Evolutionary conservation across 2,329 filamentous ascomycete genomes (phyloP).

Genomic region (Alternaria viburni): DNA sequence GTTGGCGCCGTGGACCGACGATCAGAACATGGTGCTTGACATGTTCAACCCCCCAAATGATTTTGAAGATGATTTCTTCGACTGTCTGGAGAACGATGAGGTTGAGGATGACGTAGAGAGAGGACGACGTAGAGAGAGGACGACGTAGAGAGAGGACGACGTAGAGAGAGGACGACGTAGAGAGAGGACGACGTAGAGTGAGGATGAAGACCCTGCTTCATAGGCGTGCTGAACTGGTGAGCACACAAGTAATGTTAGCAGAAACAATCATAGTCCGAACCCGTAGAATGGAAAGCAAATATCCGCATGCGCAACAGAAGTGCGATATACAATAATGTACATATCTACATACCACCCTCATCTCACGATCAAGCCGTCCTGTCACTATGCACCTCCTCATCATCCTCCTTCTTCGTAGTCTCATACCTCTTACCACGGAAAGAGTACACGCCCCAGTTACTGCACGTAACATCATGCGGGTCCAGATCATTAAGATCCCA

Average conservation of each 20-base stretch:
- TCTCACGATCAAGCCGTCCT: conserved; percentile 29
- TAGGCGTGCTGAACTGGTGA: background rate
- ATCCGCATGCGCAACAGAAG: background rate
- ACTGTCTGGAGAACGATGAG: no score
- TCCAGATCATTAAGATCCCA: conserved; percentile 98
- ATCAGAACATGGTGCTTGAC: conserved; percentile 17
- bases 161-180: no score
- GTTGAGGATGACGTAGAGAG: no score
- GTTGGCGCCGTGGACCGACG: conserved; percentile 21
- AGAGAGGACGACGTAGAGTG: no score
- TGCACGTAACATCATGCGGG: conserved; percentile 90
- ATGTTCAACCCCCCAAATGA: no score
- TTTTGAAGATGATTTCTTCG: no score
- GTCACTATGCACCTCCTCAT: conserved; percentile 43
- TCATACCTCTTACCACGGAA: conserved; percentile 97
- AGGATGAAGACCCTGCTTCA: background rate
- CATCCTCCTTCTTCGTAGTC: conserved; percentile 62
- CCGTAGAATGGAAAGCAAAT: background rate
- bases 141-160: no score
- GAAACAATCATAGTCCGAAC: background rate
- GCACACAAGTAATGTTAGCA: background rate
- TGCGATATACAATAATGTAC: conserved; percentile 1
- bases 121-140: no score
- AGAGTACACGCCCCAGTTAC: conserved; percentile 97
- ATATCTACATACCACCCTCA: background rate